Evolutionary conservation across 805 yeast genomes (phyloP).

Genomic region (Clavispora santaluciae): DNA sequence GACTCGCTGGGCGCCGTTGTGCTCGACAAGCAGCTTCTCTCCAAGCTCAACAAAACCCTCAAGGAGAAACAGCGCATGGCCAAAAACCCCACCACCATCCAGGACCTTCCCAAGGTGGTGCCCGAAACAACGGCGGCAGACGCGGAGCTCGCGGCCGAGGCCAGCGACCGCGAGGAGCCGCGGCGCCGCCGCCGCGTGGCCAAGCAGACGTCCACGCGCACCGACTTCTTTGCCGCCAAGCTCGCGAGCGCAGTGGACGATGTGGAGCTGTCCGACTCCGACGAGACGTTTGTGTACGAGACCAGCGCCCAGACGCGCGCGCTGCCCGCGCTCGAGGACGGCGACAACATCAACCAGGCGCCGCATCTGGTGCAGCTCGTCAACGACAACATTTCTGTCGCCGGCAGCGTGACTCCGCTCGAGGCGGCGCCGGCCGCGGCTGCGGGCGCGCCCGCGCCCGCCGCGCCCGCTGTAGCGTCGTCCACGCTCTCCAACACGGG

Average conservation of each 20-base stretch:
- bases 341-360: constrained; percentile 11
- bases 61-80: constrained; percentile 40
- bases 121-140: constrained; percentile 15
- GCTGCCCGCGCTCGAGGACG: background rate
- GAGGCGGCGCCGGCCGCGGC: constrained; percentile 8
- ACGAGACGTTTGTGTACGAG: constrained; percentile 96
- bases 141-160: background rate
- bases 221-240: constrained; percentile 92
- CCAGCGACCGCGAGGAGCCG: constrained; percentile 9
- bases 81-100: constrained; percentile 30
- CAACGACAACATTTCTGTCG: constrained; percentile 11
- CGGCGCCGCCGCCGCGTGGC: constrained; percentile 25
- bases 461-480: too few species aligned
- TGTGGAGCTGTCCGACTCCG: constrained; percentile 80
- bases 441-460: constrained; percentile 3
- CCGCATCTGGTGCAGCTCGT: constrained; percentile 10
- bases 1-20: constrained; percentile 11
- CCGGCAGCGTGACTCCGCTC: constrained; percentile 10
- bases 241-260: constrained; percentile 93
- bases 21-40: constrained; percentile 27
- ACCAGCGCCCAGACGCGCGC: constrained; percentile 19
- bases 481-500: too few species aligned
- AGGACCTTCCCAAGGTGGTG: constrained; percentile 33
- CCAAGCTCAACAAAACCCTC: constrained; percentile 39
- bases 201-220: constrained; percentile 63